Evolutionary conservation across 1,139 yeast genomes (phyloP).

Genomic region (Pichia norvegensis): DNA sequence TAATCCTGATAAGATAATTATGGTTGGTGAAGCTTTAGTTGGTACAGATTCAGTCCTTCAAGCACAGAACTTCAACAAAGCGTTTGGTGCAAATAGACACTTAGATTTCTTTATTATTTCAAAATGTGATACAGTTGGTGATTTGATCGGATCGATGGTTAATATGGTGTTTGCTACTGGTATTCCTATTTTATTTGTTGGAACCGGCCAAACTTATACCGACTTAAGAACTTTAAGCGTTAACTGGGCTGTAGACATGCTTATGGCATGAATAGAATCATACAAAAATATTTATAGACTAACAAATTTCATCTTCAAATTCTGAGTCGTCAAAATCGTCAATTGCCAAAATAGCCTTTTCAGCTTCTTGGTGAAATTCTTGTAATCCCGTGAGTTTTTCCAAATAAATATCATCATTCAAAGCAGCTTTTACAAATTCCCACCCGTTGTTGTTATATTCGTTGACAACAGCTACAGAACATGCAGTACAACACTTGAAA

Average conservation of each 20-base stretch:
- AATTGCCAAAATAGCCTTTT: constrained; percentile 43
- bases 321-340: constrained; percentile 37
- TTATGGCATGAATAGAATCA: constrained; percentile 33
- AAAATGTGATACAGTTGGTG: constrained; percentile 97
- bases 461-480: constrained; percentile 52
- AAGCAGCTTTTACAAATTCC: constrained; percentile 68
- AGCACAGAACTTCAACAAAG: constrained; percentile 85
- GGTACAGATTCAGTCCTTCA: constrained; percentile 97
- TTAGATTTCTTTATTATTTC: constrained; percentile 89
- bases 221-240: constrained; percentile 90
- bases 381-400: constrained; percentile 75
- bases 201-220: constrained; percentile 95
- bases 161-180: constrained; percentile 97
- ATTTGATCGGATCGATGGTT: constrained; percentile 92
- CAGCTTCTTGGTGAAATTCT: constrained; percentile 66
- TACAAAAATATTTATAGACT: background rate
- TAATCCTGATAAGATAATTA: constrained; percentile 88
- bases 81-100: constrained; percentile 77
- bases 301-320: constrained; percentile 9
- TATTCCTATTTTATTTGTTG: constrained; percentile 90
- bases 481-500: constrained; percentile 77
- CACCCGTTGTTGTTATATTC: constrained; percentile 54
- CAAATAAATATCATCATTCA: constrained; percentile 56
- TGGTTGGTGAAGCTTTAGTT: constrained; percentile 98
- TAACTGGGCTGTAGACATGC: constrained; percentile 82